These are phyloP conservation scores for Fragosphaeria purpurea DNA, from an alignment of 2,329 filamentous ascomycete genomes.

Conservation along the genomic window DNA sequence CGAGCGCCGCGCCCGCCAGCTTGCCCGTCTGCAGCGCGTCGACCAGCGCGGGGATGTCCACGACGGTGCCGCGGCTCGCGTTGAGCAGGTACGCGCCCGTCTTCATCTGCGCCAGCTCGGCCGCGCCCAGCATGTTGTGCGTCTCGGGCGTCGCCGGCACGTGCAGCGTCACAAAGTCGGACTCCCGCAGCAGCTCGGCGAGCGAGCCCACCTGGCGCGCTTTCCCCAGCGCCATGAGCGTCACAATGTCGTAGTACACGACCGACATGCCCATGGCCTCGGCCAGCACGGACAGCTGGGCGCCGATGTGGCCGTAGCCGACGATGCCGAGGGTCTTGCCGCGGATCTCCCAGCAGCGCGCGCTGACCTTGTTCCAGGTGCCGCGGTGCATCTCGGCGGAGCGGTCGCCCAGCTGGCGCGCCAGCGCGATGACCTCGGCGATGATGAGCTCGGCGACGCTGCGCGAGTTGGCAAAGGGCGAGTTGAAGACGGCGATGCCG, in stretches of 20 bases:
- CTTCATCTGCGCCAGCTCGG: conserved; percentile 83
- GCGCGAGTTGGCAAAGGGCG: conserved; percentile 94
- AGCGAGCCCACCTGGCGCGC: conserved; percentile 73
- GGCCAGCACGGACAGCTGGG: conserved; percentile 86
- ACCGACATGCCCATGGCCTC: conserved; percentile 98
- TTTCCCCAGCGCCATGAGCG: conserved; percentile 88
- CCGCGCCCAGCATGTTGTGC: conserved; percentile 75
- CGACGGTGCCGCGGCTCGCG: conserved; percentile 84
- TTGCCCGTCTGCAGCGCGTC: conserved; percentile 78
- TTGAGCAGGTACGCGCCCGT: conserved; percentile 90
- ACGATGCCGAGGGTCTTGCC: conserved; percentile 96
- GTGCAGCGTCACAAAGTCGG: conserved; percentile 91
- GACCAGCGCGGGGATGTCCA: conserved; percentile 87
- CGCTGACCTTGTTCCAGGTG: conserved; percentile 96
- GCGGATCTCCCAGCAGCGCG: conserved; percentile 94
- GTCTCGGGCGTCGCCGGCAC: conserved; percentile 92
- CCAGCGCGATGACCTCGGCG: conserved; percentile 81
- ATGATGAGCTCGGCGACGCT: conserved; percentile 96
- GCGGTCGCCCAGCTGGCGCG: conserved; percentile 85
- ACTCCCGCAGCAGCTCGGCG: conserved; percentile 61
- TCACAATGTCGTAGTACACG: conserved; percentile 92
- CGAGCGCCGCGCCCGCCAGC: conserved; percentile 86
- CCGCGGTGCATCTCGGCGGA: conserved; percentile 90
- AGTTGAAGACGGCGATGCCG: conserved; percentile 97
- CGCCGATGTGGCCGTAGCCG: conserved; percentile 95